Conservation (phyloP, 805 yeast species). For the Saturnispora sekii region DNA sequence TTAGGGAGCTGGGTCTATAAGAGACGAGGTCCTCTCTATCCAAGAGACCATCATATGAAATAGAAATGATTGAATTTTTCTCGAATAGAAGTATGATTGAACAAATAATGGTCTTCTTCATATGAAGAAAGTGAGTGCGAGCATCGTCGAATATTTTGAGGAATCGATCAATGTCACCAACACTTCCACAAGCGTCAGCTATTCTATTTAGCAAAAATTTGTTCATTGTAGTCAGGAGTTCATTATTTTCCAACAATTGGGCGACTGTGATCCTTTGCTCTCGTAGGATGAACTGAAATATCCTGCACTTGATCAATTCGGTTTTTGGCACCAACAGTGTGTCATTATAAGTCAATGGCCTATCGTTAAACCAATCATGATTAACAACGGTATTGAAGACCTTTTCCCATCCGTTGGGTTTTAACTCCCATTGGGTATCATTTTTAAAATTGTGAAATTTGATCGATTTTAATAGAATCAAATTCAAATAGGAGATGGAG, state of each 20-base stretch:
- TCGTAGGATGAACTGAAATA: not conserved
- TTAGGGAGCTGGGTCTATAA: not conserved
- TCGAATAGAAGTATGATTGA: constrained; percentile 1
- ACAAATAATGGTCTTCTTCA: constrained; percentile 2
- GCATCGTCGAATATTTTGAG: not conserved
- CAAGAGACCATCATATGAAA: constrained; percentile 3
- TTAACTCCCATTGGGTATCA: not conserved
- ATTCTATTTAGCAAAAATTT: not conserved
- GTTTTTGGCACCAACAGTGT: not conserved
- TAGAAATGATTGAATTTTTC: not conserved
- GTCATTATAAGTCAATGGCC: not conserved
- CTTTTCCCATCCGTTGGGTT: not conserved
- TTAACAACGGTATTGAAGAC: not conserved
- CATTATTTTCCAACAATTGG: not conserved
- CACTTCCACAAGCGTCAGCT: constrained; percentile 6
- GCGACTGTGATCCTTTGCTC: not conserved
- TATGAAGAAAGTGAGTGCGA: not conserved
- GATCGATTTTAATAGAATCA: not conserved
- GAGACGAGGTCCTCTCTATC: not conserved
- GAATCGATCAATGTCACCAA: not conserved
- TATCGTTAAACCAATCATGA: not conserved
- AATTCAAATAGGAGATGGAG: not conserved
- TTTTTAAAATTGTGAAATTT: not conserved
- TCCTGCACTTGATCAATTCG: constrained; percentile 3
- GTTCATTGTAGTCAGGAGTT: not conserved